Conservation (phyloP, 768 basidiomycete species). For the Leccinum subtestaceum region DNA sequence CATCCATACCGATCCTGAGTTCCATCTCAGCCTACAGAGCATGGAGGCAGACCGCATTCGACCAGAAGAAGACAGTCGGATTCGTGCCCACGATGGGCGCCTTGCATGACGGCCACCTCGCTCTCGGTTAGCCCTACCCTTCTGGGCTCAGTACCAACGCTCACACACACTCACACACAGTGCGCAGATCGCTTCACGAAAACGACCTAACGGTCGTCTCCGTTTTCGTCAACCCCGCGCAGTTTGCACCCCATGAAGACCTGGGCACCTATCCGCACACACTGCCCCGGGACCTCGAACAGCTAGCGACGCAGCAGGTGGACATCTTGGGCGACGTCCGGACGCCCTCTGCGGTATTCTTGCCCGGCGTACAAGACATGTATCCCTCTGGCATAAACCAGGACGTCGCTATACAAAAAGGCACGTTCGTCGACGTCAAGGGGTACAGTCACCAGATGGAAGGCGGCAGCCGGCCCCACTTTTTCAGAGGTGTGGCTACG, state of each 20-base stretch:
- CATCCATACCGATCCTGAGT: slow-evolving; percentile 48
- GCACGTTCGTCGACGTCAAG: slow-evolving; percentile 90
- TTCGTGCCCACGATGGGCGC: slow-evolving; percentile 99
- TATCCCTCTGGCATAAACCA: slow-evolving; percentile 91
- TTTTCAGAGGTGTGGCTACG: slow-evolving; percentile 95
- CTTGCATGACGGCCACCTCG: slow-evolving; percentile 88
- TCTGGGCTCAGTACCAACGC: background rate
- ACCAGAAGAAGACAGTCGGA: slow-evolving; percentile 67
- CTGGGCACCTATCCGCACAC: slow-evolving; percentile 89
- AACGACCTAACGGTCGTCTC: slow-evolving; percentile 90
- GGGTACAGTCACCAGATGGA: slow-evolving; percentile 94
- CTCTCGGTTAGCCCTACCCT: slow-evolving; percentile 66
- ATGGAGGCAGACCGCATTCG: slow-evolving; percentile 72
- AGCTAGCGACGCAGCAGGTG: slow-evolving; percentile 44
- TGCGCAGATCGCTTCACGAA: slow-evolving; percentile 66
- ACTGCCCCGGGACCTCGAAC: slow-evolving; percentile 66
- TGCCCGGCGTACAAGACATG: slow-evolving; percentile 79
- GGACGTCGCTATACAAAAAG: slow-evolving; percentile 67
- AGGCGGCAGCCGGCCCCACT: slow-evolving; percentile 79
- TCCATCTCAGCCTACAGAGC: slow-evolving; percentile 59
- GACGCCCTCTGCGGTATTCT: slow-evolving; percentile 68
- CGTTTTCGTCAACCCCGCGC: slow-evolving; percentile 97
- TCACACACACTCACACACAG: slow-evolving; percentile 39
- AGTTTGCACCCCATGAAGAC: slow-evolving; percentile 96
- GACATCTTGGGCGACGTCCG: slow-evolving; percentile 33